Conservation (phyloP, 2,329 filamentous ascomycete species). For the Cladobotryum protrusum region DNA sequence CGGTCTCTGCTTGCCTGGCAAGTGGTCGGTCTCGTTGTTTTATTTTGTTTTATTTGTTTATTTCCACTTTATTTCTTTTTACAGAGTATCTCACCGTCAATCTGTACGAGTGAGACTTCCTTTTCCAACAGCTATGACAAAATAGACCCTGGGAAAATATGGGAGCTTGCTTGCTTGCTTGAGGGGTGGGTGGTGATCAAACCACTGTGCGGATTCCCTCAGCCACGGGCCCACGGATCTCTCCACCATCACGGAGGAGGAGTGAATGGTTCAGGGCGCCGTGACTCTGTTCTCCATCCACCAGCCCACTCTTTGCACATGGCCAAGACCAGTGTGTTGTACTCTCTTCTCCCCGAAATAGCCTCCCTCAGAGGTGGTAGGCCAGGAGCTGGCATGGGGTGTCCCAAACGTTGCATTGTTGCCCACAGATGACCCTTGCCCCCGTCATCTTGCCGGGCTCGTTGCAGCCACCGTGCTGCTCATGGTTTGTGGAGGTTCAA, state of each 20-base stretch:
- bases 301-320: no score
- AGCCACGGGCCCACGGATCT: slow-evolving; percentile 7
- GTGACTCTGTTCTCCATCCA: no score
- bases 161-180: neutral
- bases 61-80: no score
- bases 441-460: slow-evolving; percentile 10
- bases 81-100: neutral
- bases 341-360: neutral
- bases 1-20: no score
- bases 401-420: slow-evolving; percentile 9
- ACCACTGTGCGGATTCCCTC: slow-evolving; percentile 8
- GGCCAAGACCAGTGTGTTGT: neutral
- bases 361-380: slow-evolving; percentile 4
- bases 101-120: neutral
- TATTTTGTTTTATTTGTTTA: no score
- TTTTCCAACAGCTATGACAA: neutral
- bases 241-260: slow-evolving; percentile 8
- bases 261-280: no score
- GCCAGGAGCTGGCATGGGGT: slow-evolving; percentile 10
- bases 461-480: slow-evolving; percentile 9
- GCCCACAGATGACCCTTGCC: slow-evolving; percentile 8
- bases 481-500: slow-evolving; percentile 9
- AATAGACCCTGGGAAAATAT: neutral
- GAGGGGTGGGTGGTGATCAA: slow-evolving; percentile 8
- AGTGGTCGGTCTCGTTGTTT: no score